Base-by-base conservation (phyloP, 2,329 filamentous ascomycete species). In the Aspergillus costaricaensis region DNA sequence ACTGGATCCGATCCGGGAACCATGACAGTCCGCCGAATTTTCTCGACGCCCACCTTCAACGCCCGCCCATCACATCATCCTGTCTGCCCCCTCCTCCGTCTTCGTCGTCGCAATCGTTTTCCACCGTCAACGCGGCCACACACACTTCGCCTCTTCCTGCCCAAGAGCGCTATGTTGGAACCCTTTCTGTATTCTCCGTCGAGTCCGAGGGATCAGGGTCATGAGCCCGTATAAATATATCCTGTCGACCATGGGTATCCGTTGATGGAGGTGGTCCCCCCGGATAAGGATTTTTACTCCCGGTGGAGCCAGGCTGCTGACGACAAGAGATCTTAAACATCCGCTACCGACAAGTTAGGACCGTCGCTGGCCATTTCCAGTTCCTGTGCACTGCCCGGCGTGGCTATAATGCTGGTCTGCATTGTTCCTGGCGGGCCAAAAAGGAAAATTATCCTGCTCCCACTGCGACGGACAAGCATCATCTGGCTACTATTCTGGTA, bases 231-330 rank as follows among this genome's bases (percentile, higher is more conserved):
- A 36, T 55, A 55, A 47, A 55, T 55, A 23, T 55, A 6, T 9
- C 10, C 41, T 12, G 38, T 47, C 41, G 53, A 47, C 39, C 25
- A 50, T 50, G 47, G 47, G 25, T 30, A 15, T 17, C 27, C 32
- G 21, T 25, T 27, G 52, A 19, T 21, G 23, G n/a, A 15, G 25
- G 14, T 15, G 27, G 27, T 12, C 27, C n/a, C 30, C 27, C 41
- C 53, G 53, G 53, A 55, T 44, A 55, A 55, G 53, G 53, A 55
- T 55, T 55, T 55, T 55, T 55, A 41, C 53, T 47, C 39, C 32
- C 12, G 14, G 53, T 55, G 53, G 53, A 47, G 41, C 53, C 39
- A 23, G 17, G 27, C 12, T 21, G 53, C 53, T 55, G 53, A 44
- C 39, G 53, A 55, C 53, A 30, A 30, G 23, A 55, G 53, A 55